Conservation (phyloP, 2,329 filamentous ascomycete genomes). For the Cadophora malorum region DNA sequence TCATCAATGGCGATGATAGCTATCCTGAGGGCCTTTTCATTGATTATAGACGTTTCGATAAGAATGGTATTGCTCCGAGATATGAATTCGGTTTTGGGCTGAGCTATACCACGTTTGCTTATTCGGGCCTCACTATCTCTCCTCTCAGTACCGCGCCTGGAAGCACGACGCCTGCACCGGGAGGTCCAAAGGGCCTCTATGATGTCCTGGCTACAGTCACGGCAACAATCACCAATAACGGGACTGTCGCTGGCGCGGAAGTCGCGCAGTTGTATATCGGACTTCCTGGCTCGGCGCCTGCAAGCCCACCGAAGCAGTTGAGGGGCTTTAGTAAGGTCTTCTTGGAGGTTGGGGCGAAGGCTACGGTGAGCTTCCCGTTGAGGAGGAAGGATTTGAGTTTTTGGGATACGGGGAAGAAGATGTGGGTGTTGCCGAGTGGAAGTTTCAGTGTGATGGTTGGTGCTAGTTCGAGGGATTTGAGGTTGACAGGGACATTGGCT, state of each 20-base stretch:
- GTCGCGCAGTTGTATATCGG: slow-evolving; percentile 56
- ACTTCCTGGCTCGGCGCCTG: slow-evolving; percentile 48
- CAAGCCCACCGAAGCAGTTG: slow-evolving; percentile 61
- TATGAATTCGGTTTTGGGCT: slow-evolving; percentile 57
- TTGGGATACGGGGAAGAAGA: slow-evolving; percentile 65
- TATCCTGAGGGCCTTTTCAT: slow-evolving; percentile 55
- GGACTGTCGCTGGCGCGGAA: slow-evolving; percentile 57
- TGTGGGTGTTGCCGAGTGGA: slow-evolving; percentile 56
- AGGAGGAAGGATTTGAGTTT: slow-evolving; percentile 58
- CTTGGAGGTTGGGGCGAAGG: slow-evolving; percentile 54
- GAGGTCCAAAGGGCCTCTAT: slow-evolving; percentile 67
- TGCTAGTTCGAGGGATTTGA: slow-evolving; percentile 40
- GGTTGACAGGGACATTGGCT: slow-evolving; percentile 33
- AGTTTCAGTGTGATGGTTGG: slow-evolving; percentile 37
- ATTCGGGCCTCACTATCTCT: slow-evolving; percentile 33
- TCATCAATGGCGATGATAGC: slow-evolving; percentile 44
- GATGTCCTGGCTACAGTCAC: slow-evolving; percentile 64
- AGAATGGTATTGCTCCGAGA: slow-evolving; percentile 45
- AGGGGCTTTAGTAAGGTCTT: slow-evolving; percentile 67
- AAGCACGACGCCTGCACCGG: slow-evolving; percentile 39
- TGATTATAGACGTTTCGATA: slow-evolving; percentile 60
- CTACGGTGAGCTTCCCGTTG: slow-evolving; percentile 51
- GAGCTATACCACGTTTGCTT: slow-evolving; percentile 60
- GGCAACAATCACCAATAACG: slow-evolving; percentile 67
- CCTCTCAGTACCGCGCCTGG: slow-evolving; percentile 22